A percentile compares a stretch with the other conserved stretches of the same genome.
phyloP scores from a whole-genome alignment of 2,329 filamentous ascomycete genomes.

The Ophiocordyceps sinensis region DNA sequence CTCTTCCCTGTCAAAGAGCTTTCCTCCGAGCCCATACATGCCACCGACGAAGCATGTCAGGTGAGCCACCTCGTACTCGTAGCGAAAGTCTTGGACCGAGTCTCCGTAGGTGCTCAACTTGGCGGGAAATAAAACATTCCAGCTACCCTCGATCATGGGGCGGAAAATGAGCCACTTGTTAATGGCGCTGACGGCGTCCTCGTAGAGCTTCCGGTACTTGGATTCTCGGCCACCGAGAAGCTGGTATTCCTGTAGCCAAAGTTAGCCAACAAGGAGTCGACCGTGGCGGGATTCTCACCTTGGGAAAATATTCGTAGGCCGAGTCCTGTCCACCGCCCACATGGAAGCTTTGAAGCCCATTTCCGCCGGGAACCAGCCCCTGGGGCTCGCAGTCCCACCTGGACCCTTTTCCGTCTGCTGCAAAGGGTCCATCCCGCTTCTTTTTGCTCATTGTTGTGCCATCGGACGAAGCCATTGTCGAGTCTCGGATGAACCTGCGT shows the following conservation, averaged over 20 bases:
- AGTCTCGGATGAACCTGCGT: slow-evolving; percentile 1
- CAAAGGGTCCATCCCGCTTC: slow-evolving; percentile 12
- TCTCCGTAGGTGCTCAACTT: slow-evolving; percentile 35
- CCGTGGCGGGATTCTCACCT: slow-evolving; percentile 19
- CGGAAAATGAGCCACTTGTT: slow-evolving; percentile 64
- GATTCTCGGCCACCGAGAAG: slow-evolving; percentile 60
- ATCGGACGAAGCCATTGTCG: background rate
- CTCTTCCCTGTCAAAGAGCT: slow-evolving; percentile 41
- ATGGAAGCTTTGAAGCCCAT: slow-evolving; percentile 33
- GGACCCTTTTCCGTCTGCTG: slow-evolving; percentile 17
- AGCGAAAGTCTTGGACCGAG: slow-evolving; percentile 21
- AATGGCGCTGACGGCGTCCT: slow-evolving; percentile 49
- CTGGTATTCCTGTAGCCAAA: slow-evolving; percentile 42
- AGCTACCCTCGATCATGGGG: slow-evolving; percentile 54
- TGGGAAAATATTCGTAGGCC: slow-evolving; percentile 58
- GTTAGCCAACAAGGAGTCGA: slow-evolving; percentile 6
- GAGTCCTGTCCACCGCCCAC: slow-evolving; percentile 56
- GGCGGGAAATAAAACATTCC: slow-evolving; percentile 62
- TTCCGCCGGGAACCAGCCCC: slow-evolving; percentile 35
- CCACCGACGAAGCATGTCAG: slow-evolving; percentile 56
- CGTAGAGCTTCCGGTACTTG: slow-evolving; percentile 62
- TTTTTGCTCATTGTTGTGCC: background rate
- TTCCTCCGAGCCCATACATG: slow-evolving; percentile 53
- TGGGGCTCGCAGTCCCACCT: slow-evolving; percentile 42
- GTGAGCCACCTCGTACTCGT: slow-evolving; percentile 47